Evolutionary conservation across 2,329 filamentous ascomycete species (phyloP).

Genomic region (Arthrobotrys iridis): DNA sequence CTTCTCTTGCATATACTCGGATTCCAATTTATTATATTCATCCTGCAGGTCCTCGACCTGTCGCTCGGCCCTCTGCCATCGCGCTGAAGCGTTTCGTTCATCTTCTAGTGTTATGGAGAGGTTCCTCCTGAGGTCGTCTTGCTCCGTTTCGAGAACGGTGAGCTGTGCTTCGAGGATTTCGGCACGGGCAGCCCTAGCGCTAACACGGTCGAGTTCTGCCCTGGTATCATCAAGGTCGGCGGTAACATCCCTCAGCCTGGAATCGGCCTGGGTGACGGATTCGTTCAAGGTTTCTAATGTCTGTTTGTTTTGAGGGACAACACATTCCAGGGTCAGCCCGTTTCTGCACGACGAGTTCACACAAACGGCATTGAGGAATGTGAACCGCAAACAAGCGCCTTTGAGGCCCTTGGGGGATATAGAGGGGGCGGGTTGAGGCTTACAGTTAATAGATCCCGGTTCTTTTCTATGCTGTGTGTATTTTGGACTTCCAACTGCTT

Average conservation of each 20-base stretch:
- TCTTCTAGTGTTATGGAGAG: slow-evolving; percentile 76
- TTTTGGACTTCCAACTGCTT: slow-evolving; percentile 79
- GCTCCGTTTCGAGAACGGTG: slow-evolving; percentile 80
- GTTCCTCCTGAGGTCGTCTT: slow-evolving; percentile 75
- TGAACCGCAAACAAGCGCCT: background rate
- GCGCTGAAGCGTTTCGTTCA: slow-evolving; percentile 78
- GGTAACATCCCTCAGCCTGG: slow-evolving; percentile 75
- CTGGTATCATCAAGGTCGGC: slow-evolving; percentile 58
- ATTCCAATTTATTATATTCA: slow-evolving; percentile 87
- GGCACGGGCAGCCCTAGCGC: slow-evolving; percentile 71
- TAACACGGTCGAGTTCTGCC: slow-evolving; percentile 57
- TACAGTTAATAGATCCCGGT: slow-evolving; percentile 75
- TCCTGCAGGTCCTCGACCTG: slow-evolving; percentile 81
- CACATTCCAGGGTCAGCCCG: slow-evolving; percentile 48
- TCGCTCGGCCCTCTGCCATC: slow-evolving; percentile 86
- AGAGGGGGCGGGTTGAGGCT: background rate
- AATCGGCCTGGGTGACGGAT: slow-evolving; percentile 80
- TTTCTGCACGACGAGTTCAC: slow-evolving; percentile 27
- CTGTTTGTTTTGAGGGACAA: slow-evolving; percentile 25
- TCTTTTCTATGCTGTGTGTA: slow-evolving; percentile 81
- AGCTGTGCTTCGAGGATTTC: slow-evolving; percentile 83
- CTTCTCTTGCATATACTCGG: slow-evolving; percentile 66
- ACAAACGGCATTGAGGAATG: slow-evolving; percentile 13
- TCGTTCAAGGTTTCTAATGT: slow-evolving; percentile 86
- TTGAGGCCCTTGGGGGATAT: background rate